These are phyloP conservation scores for Balamuthia mandrillaris DNA, from an alignment of 208 protist genomes.

Conservation along the genomic window DNA sequence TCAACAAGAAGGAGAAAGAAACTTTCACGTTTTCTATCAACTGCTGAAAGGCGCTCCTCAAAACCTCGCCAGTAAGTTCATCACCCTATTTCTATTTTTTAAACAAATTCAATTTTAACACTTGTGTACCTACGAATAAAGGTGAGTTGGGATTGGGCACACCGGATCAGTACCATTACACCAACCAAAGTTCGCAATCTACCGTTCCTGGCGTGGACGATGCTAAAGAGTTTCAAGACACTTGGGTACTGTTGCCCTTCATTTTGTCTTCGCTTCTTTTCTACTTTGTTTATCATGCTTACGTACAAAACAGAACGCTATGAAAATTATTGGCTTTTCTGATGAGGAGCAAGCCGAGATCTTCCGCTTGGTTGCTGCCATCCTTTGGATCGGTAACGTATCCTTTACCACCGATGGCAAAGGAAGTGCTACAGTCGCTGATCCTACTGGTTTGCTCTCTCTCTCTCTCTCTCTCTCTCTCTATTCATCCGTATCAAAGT, in stretches of 20 bases:
- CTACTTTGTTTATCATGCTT: background rate
- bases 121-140: background rate
- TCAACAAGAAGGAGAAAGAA: conserved; percentile 62
- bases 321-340: conserved; percentile 84
- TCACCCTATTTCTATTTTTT: background rate
- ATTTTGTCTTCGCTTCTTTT: background rate
- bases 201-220: conserved; percentile 82
- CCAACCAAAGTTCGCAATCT: conserved; percentile 77
- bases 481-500: background rate
- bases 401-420: conserved; percentile 76
- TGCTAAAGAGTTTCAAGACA: conserved; percentile 64
- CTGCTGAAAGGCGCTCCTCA: background rate
- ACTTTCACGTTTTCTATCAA: conserved; percentile 67
- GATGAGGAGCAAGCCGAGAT: conserved; percentile 74
- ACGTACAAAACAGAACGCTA: conserved; percentile 67
- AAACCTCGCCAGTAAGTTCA: background rate
- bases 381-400: conserved; percentile 90
- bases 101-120: background rate
- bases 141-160: background rate
- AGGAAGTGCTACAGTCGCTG: conserved; percentile 10
- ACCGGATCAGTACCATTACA: conserved; percentile 38
- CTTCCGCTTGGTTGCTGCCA: conserved; percentile 80
- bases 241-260: background rate
- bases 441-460: background rate
- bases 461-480: background rate